Conservation (phyloP, 1,284 basidiomycete genomes). For the Trichosporon asahii region DNA sequence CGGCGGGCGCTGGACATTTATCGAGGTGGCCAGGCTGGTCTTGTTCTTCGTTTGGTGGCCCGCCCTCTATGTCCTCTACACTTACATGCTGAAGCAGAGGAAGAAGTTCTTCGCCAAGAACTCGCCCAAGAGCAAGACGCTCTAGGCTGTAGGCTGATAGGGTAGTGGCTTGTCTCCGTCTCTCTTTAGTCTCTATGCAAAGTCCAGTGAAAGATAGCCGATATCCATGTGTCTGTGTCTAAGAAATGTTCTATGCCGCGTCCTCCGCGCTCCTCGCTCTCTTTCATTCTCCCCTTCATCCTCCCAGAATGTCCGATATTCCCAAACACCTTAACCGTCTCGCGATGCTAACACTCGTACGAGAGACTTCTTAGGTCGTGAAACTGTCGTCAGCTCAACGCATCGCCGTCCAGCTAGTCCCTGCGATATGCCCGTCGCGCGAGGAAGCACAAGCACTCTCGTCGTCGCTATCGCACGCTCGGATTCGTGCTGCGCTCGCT, state of each 20-base stretch:
- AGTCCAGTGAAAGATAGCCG: background rate
- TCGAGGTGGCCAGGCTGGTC: slow-evolving; percentile 58
- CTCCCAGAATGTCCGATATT: too few species aligned
- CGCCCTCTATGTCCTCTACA: slow-evolving; percentile 80
- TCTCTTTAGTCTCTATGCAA: too few species aligned
- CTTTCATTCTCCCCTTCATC: too few species aligned
- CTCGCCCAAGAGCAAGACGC: background rate
- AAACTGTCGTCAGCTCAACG: slow-evolving; percentile 13
- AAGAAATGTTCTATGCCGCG: slow-evolving; percentile 2
- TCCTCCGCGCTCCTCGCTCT: background rate
- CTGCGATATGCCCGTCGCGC: background rate
- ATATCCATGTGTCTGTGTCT: background rate
- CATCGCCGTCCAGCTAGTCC: background rate
- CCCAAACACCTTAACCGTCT: too few species aligned
- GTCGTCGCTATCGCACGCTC: background rate
- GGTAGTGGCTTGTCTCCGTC: too few species aligned
- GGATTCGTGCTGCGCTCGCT: background rate
- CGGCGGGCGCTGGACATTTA: slow-evolving; percentile 32
- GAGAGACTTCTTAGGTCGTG: slow-evolving; percentile 11
- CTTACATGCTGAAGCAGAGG: slow-evolving; percentile 82
- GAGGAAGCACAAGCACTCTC: background rate
- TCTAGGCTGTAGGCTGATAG: background rate
- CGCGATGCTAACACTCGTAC: too few species aligned
- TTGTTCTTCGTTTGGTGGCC: slow-evolving; percentile 89
- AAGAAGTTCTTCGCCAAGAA: slow-evolving; percentile 65